Conservation (phyloP, 176 grass and related monocot genomes). For the Elymus sibiricus region DNA sequence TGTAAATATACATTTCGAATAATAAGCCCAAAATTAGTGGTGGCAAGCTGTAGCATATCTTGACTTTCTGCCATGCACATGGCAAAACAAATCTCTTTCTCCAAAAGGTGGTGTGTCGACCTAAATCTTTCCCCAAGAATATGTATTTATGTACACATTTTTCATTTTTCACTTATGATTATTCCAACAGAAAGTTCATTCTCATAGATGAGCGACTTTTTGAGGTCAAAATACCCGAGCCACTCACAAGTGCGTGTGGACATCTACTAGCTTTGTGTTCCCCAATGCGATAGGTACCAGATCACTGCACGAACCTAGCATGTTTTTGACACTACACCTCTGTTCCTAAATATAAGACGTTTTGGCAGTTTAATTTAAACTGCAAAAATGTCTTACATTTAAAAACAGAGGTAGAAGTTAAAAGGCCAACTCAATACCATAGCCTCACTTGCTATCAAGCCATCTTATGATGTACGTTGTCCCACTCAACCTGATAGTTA, state of each 20-base stretch:
- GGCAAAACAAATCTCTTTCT: neutral
- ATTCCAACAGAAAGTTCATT: neutral
- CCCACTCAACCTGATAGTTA: neutral
- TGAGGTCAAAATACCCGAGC: neutral
- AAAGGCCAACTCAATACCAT: neutral
- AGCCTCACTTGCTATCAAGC: neutral
- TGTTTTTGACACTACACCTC: no score
- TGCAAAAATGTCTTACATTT: no score
- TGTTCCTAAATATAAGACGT: no score
- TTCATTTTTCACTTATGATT: neutral
- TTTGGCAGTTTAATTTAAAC: no score
- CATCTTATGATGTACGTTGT: neutral
- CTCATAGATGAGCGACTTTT: neutral
- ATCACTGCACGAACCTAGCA: neutral
- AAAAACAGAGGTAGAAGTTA: no score
- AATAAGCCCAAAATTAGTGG: neutral
- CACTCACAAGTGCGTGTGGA: neutral
- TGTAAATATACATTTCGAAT: neutral
- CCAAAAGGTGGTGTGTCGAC: neutral
- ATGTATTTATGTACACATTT: neutral
- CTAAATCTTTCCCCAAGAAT: neutral
- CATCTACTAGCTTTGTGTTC: neutral
- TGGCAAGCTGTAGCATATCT: slow-evolving; percentile 6
- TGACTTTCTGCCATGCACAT: neutral
- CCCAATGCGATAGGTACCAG: neutral